Percentiles rank a stretch among this genome's conserved stretches.
These are phyloP conservation scores for Sistotremastrum niveocremeum DNA, from an alignment of 768 basidiomycete species.

Conservation along the genomic window DNA sequence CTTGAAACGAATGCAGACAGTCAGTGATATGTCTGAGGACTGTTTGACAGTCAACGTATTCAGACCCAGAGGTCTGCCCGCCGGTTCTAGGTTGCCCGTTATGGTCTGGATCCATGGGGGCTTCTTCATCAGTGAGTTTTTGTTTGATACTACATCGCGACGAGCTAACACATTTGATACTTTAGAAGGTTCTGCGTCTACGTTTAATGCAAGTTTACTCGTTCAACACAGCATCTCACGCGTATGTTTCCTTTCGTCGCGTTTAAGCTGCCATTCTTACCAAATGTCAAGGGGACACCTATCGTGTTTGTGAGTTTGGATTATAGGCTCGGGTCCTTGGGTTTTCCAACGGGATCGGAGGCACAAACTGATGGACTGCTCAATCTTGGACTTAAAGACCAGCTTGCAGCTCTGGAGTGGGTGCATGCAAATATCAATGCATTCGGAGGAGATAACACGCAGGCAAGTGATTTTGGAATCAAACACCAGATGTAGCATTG, in stretches of 20 bases:
- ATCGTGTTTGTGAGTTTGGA: constrained; percentile 36
- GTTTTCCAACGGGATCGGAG: constrained; percentile 31
- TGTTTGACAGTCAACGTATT: constrained; percentile 36
- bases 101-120: constrained; percentile 34
- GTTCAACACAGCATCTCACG: constrained; percentile 14
- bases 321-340: constrained; percentile 37
- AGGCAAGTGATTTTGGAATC: constrained; percentile 3
- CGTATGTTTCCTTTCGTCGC: constrained; percentile 6
- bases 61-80: constrained; percentile 20
- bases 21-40: constrained; percentile 24
- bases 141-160: too few relatives aligned
- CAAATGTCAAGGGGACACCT: constrained; percentile 23
- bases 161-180: not conserved
- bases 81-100: constrained; percentile 23
- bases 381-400: constrained; percentile 35
- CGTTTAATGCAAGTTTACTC: constrained; percentile 20
- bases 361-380: constrained; percentile 25
- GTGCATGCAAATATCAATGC: constrained; percentile 15
- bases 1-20: too few relatives aligned
- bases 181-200: constrained; percentile 11
- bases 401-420: constrained; percentile 18
- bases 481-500: not conserved
- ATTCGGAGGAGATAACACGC: constrained; percentile 18
- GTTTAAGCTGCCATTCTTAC: not conserved
- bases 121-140: constrained; percentile 11